phyloP scores from a whole-genome alignment of 2,329 filamentous ascomycete genomes.

The Talaromyces sp. region DNA sequence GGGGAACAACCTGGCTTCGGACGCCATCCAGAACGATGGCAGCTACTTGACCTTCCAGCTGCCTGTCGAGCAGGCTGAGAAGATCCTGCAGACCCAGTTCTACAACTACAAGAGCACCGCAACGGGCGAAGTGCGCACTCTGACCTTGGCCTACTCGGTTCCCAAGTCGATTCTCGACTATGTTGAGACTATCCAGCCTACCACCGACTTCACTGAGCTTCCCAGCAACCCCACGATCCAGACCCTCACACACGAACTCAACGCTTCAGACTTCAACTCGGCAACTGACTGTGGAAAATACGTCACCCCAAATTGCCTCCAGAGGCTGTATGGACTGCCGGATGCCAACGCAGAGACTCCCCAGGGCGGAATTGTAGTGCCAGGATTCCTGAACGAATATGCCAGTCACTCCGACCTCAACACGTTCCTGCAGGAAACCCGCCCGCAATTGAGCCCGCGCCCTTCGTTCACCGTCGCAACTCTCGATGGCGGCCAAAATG shows the following conservation, averaged over 20 bases:
- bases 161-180: conserved; percentile 50
- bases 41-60: conserved; percentile 58
- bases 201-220: conserved; percentile 55
- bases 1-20: conserved; percentile 41
- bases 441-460: conserved; percentile 43
- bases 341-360: conserved; percentile 30
- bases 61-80: conserved; percentile 41
- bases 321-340: conserved; percentile 44
- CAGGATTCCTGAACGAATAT: conserved; percentile 47
- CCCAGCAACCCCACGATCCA: background rate
- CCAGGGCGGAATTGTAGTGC: conserved; percentile 39
- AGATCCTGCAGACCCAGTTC: conserved; percentile 55
- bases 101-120: conserved; percentile 48
- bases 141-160: conserved; percentile 57
- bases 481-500: conserved; percentile 53
- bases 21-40: conserved; percentile 46
- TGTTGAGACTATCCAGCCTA: conserved; percentile 61
- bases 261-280: background rate
- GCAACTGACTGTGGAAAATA: background rate
- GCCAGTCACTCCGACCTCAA: conserved; percentile 52
- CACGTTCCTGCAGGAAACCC: conserved; percentile 51
- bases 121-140: conserved; percentile 42
- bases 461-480: conserved; percentile 53
- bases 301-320: conserved; percentile 46
- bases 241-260: background rate